Evolutionary conservation across 2,329 filamentous ascomycete species (phyloP).

Genomic region (Plenodomus tracheiphilus): DNA sequence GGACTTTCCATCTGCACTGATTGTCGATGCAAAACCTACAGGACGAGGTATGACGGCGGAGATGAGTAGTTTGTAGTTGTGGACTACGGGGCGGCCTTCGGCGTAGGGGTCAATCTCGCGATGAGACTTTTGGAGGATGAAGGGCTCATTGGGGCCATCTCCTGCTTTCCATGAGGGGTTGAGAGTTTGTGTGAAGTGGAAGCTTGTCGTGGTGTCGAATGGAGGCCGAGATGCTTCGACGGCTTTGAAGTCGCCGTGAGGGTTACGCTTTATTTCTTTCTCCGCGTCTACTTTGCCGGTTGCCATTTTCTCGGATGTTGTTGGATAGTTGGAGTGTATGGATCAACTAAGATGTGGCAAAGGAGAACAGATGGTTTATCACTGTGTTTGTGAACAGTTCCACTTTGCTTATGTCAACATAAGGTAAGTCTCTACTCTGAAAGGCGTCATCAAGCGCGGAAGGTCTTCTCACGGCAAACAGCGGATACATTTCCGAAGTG

Average conservation of each 20-base stretch:
- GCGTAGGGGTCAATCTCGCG: constrained; percentile 81
- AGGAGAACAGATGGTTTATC: neutral
- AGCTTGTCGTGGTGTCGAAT: constrained; percentile 56
- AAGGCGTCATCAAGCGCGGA: constrained; percentile 7
- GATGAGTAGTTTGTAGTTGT: constrained; percentile 94
- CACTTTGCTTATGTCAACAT: neutral
- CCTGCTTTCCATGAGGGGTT: constrained; percentile 68
- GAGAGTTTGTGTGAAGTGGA: constrained; percentile 65
- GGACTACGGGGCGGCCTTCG: constrained; percentile 64
- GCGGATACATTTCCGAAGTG: constrained; percentile 25
- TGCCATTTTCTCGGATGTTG: constrained; percentile 11
- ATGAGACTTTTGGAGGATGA: constrained; percentile 61
- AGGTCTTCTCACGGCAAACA: constrained; percentile 12
- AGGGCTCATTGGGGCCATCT: constrained; percentile 63
- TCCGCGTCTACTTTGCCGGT: constrained; percentile 50
- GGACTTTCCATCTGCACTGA: constrained; percentile 61
- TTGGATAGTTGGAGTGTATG: neutral
- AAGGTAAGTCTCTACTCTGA: neutral
- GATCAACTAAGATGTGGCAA: neutral
- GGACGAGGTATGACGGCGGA: constrained; percentile 81
- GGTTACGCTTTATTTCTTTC: constrained; percentile 61
- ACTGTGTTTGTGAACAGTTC: constrained; percentile 1
- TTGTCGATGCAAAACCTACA: constrained; percentile 67
- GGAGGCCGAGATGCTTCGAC: constrained; percentile 68
- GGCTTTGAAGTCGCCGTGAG: constrained; percentile 74